These are phyloP conservation scores for Cyberlindnera xishuangbannaensis DNA, from an alignment of 805 yeast genomes.

Conservation along the genomic window DNA sequence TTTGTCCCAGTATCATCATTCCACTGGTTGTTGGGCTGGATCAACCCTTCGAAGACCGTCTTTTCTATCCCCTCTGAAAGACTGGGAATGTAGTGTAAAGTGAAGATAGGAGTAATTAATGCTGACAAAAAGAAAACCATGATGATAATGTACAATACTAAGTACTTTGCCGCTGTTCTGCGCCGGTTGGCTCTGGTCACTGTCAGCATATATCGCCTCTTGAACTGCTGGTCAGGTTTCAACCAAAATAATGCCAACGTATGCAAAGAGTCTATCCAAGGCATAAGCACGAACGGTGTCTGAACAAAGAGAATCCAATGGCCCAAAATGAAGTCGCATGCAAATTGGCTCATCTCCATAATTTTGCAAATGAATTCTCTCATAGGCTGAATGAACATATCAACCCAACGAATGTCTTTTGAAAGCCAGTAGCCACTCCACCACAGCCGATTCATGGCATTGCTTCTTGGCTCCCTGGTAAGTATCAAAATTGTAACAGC, in stretches of 20 bases:
- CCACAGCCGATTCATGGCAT: slow-evolving; percentile 62
- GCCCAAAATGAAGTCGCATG: slow-evolving; percentile 55
- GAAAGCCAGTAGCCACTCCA: slow-evolving; percentile 74
- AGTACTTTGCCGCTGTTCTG: slow-evolving; percentile 41
- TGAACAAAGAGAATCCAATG: slow-evolving; percentile 54
- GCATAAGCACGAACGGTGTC: slow-evolving; percentile 55
- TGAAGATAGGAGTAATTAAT: slow-evolving; percentile 44
- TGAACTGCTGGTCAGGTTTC: slow-evolving; percentile 41
- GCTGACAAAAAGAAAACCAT: slow-evolving; percentile 34
- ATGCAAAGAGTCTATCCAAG: slow-evolving; percentile 62
- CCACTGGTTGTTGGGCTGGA: slow-evolving; percentile 56
- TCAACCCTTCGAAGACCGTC: slow-evolving; percentile 31
- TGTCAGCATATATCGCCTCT: slow-evolving; percentile 16
- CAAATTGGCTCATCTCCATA: slow-evolving; percentile 62
- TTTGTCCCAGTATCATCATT: slow-evolving; percentile 61
- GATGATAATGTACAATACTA: slow-evolving; percentile 38
- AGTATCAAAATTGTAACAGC: slow-evolving; percentile 42
- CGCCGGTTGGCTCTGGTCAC: slow-evolving; percentile 30
- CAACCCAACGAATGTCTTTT: slow-evolving; percentile 56
- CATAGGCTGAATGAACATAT: slow-evolving; percentile 50
- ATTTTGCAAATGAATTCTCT: slow-evolving; percentile 60
- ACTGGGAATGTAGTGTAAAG: slow-evolving; percentile 25
- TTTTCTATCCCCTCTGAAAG: slow-evolving; percentile 18
- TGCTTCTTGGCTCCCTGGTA: slow-evolving; percentile 58
- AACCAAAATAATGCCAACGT: slow-evolving; percentile 65